Base-by-base conservation (phyloP, 1,139 yeast genomes). In the Pneumocystis carinii region DNA sequence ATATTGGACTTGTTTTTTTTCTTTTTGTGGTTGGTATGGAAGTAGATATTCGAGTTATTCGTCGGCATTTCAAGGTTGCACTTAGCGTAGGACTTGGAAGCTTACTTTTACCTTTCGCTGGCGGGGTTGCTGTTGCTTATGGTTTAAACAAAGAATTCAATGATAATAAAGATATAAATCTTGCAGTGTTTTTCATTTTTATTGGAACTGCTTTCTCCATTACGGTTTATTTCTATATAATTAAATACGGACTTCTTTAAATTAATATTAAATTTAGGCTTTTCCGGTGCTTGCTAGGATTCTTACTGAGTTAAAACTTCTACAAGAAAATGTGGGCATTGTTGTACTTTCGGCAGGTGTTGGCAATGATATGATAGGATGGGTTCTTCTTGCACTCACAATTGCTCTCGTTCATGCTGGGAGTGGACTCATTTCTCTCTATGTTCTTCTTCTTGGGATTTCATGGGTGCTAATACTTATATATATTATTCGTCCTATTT, bases 211-310 rank as follows among this genome's bases (percentile, higher is more conserved):
- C 95, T 1, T 79, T 86, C 77, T 83, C 90, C 67, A 85, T 87
- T 67, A 87, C 95, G 1, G 55, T 48, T 48, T 48, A 12, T 24
- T 48, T 24, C 10, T 24, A n/a, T 42, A 48, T 41, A 41, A 17
- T 41, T 6, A 24, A 24, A 48, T 19, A 48, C 8, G 1, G 8
- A 12, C n/a, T 10, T 48, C 32, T 48, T 19, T 48, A 12, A 24
- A 24, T 48, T 48, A n/a, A 42, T 12, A 12, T 24, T 19, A 48
- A 12, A 24, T 24, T 24, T 48, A 48, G 55, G 95, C 94, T 0
- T 84, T 87, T 73, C 95, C 95, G 0, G 95, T 87, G 7, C 75
- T 87, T 68, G 90, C 88, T 0, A 82, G 94, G 71, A 87, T 87
- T 57, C 75, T 87, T 66, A 83, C 89, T 3, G 92, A 86, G 71